A percentile compares a stretch with the other conserved stretches of the same genome.
These are phyloP conservation scores for Lineolata rhizophorae DNA, from an alignment of 495 filamentous ascomycete genomes.

Conservation along the genomic window DNA sequence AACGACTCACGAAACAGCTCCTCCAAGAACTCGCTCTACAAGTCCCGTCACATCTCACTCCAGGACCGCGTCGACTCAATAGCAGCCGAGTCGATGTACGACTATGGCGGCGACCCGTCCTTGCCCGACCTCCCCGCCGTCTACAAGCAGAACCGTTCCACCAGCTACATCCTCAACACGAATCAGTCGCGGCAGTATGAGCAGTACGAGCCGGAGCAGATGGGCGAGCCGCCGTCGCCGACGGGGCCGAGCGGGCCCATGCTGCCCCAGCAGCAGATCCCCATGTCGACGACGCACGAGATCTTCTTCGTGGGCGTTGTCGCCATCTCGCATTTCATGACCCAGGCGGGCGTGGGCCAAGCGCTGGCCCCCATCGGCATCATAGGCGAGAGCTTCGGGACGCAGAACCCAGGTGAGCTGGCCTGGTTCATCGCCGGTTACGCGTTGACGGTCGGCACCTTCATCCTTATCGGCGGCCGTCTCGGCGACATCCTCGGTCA, in stretches of 20 bases:
- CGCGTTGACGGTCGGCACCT: constrained; percentile 38
- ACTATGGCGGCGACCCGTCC: background rate
- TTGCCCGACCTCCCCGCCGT: constrained; percentile 4
- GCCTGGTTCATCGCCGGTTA: constrained; percentile 37
- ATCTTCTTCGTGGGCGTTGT: constrained; percentile 12
- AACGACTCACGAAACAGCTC: too few species aligned
- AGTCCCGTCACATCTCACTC: constrained; percentile 11
- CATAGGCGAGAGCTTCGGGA: constrained; percentile 11
- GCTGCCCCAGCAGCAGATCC: background rate
- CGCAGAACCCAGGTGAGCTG: constrained; percentile 8
- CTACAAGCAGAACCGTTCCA: constrained; percentile 4
- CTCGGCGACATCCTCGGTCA: constrained; percentile 45
- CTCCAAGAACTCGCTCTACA: constrained; percentile 6
- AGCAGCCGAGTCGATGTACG: constrained; percentile 7
- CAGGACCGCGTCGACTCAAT: constrained; percentile 11
- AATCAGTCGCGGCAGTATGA: constrained; percentile 1
- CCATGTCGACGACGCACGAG: constrained; percentile 9
- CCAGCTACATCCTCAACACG: constrained; percentile 5
- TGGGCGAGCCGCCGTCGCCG: constrained; percentile 1
- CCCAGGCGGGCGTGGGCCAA: constrained; percentile 16
- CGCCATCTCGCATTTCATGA: constrained; percentile 15
- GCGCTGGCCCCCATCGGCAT: constrained; percentile 14
- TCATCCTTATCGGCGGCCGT: constrained; percentile 39
- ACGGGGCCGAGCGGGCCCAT: background rate
- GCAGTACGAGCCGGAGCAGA: constrained; percentile 2